These are phyloP conservation scores for Dillenia suffruticosa DNA, from an alignment of 164 flowering plant genomes.

Conservation along the genomic window DNA sequence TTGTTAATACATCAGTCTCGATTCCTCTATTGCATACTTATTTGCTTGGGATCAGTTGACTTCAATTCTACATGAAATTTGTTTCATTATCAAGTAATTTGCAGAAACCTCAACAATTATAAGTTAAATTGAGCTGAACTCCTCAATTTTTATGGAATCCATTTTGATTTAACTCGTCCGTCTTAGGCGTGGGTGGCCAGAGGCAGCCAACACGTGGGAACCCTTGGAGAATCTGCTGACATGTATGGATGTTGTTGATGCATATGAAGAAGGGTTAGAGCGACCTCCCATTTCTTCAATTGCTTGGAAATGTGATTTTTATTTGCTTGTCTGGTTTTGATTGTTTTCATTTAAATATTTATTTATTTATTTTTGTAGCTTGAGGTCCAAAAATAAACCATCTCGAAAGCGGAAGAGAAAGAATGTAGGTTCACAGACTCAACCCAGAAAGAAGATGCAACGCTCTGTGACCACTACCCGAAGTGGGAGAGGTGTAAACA, in stretches of 20 bases:
- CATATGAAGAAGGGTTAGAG: slow-evolving; percentile 75
- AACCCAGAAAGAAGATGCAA: slow-evolving; percentile 60
- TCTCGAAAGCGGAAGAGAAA: slow-evolving; percentile 68
- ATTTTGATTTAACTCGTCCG: slow-evolving; percentile 1
- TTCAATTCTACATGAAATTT: too few species aligned
- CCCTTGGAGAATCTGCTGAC: slow-evolving; percentile 75
- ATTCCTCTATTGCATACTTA: background rate
- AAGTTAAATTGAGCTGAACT: too few species aligned
- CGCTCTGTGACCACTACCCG: background rate
- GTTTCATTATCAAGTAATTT: too few species aligned
- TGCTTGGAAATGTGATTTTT: background rate
- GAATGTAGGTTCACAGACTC: slow-evolving; percentile 34
- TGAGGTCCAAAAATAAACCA: slow-evolving; percentile 39
- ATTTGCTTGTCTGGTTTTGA: background rate
- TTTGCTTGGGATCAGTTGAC: too few species aligned
- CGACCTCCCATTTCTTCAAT: background rate
- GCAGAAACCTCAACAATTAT: too few species aligned
- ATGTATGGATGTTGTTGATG: slow-evolving; percentile 75
- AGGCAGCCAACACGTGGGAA: slow-evolving; percentile 96
- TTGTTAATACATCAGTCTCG: background rate
- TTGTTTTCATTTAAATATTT: background rate
- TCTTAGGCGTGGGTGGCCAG: slow-evolving; percentile 98
- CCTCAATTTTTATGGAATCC: background rate
- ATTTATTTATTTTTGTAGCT: slow-evolving; percentile 21
- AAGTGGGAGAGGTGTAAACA: background rate